These are phyloP conservation scores for Cucurbita moschata DNA, from an alignment of 306 rosid species.

Conservation along the genomic window DNA sequence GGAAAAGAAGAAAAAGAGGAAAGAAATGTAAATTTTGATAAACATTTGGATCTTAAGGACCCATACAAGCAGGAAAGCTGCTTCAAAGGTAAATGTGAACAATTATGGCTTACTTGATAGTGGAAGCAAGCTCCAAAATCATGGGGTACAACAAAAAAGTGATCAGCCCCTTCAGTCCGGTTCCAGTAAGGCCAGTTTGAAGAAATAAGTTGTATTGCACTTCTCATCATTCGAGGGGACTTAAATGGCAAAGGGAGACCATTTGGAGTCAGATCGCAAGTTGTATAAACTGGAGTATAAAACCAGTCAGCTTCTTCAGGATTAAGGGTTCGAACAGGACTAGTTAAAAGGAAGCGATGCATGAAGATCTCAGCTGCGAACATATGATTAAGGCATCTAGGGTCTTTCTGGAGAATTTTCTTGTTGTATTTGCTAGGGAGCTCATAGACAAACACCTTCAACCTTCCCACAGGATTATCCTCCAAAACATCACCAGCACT, in stretches of 20 bases:
- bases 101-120: constrained; percentile 40
- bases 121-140: constrained; percentile 98
- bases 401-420: constrained; percentile 92
- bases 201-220: constrained; percentile 92
- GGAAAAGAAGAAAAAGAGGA: neutral
- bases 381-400: constrained; percentile 92
- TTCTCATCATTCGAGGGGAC: constrained; percentile 96
- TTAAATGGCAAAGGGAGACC: constrained; percentile 97
- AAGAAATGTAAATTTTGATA: neutral
- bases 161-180: constrained; percentile 90
- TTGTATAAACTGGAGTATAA: constrained; percentile 89
- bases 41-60: neutral
- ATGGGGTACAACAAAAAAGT: constrained; percentile 90
- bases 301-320: constrained; percentile 99
- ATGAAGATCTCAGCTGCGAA: constrained; percentile 98
- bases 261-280: constrained; percentile 93
- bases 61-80: neutral
- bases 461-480: constrained; percentile 95
- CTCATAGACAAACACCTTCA: constrained; percentile 94
- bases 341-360: constrained; percentile 88
- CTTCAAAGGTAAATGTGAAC: neutral
- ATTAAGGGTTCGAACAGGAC: constrained; percentile 91
- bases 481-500: constrained; percentile 98
- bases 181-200: constrained; percentile 99
- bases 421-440: constrained; percentile 97